Evolutionary conservation across 2,329 filamentous ascomycete genomes (phyloP).

Genomic region (Diaporthe capsici): DNA sequence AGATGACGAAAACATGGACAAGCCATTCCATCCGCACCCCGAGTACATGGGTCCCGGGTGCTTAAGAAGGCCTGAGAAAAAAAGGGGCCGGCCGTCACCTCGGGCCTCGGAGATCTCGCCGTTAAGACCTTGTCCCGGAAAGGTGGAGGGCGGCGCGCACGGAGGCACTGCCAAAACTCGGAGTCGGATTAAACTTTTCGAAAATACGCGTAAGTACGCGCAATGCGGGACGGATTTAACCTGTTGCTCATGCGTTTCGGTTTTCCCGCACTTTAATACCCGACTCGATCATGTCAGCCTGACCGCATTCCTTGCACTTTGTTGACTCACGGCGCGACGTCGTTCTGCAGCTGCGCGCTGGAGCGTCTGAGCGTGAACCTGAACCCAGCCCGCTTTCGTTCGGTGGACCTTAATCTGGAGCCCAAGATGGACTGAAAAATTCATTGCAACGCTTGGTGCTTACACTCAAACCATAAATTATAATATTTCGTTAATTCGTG

Average conservation of each 20-base stretch:
- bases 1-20: slow-evolving; percentile 32
- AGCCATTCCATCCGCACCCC: slow-evolving; percentile 1
- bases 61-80: slow-evolving; percentile 4
- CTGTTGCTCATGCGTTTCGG: slow-evolving; percentile 5
- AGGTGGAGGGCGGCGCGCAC: slow-evolving; percentile 15
- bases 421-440: not conserved
- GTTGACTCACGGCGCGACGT: slow-evolving; percentile 11
- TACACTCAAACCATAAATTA: not conserved
- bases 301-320: not conserved
- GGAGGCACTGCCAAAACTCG: not conserved
- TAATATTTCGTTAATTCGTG: not conserved
- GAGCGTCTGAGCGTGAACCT: not conserved
- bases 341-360: not conserved
- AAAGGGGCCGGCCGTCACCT: not conserved
- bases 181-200: slow-evolving; percentile 17
- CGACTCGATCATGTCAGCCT: not conserved
- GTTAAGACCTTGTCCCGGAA: slow-evolving; percentile 20
- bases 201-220: slow-evolving; percentile 8
- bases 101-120: slow-evolving; percentile 29
- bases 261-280: not conserved
- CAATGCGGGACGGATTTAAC: slow-evolving; percentile 16
- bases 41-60: not conserved
- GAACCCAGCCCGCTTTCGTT: not conserved
- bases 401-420: not conserved
- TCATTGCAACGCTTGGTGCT: not conserved